These are phyloP conservation scores for Aquilaria malaccensis DNA, from an alignment of 345 rosid genomes.

Conservation along the genomic window DNA sequence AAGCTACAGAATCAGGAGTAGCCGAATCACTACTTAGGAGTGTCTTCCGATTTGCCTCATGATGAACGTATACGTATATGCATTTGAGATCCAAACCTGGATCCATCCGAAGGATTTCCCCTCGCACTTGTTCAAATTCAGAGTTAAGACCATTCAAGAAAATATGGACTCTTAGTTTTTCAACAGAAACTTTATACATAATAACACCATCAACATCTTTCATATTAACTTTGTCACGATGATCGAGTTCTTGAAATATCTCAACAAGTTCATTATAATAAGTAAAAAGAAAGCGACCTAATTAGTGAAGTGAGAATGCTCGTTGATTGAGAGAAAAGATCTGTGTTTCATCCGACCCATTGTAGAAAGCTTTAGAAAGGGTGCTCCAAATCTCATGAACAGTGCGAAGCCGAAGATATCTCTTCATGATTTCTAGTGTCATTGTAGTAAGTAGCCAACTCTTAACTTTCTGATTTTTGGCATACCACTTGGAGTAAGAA, in stretches of 20 bases:
- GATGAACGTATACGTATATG: not conserved
- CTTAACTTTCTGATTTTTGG: not conserved
- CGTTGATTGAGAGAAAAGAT: not conserved
- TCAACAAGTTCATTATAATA: not conserved
- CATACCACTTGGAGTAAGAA: not conserved
- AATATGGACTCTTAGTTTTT: not conserved
- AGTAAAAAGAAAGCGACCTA: not conserved
- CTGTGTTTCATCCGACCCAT: not conserved
- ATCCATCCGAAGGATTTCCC: not conserved
- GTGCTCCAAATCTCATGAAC: not conserved
- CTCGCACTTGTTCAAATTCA: not conserved
- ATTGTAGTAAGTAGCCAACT: not conserved
- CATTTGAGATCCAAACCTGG: not conserved
- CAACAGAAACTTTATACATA: not conserved
- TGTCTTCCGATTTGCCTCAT: not conserved
- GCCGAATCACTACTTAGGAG: not conserved
- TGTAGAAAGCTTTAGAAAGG: constrained; percentile 1
- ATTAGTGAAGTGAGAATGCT: not conserved
- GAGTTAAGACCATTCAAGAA: too few species aligned
- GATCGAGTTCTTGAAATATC: constrained; percentile 1
- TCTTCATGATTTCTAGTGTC: not conserved
- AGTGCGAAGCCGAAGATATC: not conserved
- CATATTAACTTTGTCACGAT: constrained; percentile 2
- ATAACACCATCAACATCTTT: not conserved
- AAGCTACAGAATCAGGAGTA: not conserved